These are phyloP conservation scores for Acanthamoeba culbertsoni DNA, from an alignment of 208 protist genomes.

Conservation along the genomic window DNA sequence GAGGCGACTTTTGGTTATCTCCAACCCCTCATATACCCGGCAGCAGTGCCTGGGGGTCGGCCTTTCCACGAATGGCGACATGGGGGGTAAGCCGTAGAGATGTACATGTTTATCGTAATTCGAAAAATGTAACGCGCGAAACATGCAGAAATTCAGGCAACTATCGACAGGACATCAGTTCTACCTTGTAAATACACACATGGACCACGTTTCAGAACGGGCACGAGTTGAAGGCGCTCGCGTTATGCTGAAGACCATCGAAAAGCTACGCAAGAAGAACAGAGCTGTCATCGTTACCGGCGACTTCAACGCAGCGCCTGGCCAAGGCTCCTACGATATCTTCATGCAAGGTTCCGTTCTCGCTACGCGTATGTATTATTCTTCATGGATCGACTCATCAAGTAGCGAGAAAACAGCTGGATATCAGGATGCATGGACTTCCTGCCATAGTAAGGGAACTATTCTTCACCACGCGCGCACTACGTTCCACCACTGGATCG, in stretches of 20 bases:
- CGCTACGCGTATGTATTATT: not conserved
- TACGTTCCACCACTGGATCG: not conserved
- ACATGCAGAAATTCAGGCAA: not conserved
- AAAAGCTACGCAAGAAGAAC: not conserved
- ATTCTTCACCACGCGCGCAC: not conserved
- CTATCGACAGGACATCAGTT: not conserved
- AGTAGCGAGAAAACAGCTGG: no score
- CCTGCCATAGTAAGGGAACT: not conserved
- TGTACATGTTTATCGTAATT: no score
- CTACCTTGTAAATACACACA: not conserved
- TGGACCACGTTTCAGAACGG: not conserved
- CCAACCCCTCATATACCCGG: not conserved
- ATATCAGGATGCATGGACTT: not conserved
- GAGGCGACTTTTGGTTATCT: not conserved
- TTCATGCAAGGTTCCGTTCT: not conserved
- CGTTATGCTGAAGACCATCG: not conserved
- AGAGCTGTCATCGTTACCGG: not conserved
- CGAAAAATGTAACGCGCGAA: not conserved
- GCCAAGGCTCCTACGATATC: not conserved
- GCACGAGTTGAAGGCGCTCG: not conserved
- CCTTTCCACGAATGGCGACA: not conserved
- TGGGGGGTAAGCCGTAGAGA: not conserved
- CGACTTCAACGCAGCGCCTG: slow-evolving; percentile 3
- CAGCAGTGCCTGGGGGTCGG: not conserved
- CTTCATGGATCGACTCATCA: no score